phyloP scores from a whole-genome alignment of 345 rosid species.

The Carallia pectinifolia region DNA sequence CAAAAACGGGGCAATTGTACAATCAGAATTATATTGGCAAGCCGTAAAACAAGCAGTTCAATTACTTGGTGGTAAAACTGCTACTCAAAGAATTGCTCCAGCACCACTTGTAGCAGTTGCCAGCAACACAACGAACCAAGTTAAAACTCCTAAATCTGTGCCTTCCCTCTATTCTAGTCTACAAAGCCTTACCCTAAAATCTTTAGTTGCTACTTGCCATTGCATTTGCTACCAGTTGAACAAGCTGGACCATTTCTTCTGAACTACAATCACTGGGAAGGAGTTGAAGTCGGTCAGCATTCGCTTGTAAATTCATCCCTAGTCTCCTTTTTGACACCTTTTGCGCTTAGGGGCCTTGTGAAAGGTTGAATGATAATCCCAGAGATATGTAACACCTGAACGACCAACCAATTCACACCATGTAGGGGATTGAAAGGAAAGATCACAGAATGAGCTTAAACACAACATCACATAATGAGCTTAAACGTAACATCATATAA shows the following conservation, averaged over 20 bases:
- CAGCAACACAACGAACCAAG: too few relatives aligned
- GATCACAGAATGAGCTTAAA: neutral
- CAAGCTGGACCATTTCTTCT: slow-evolving; percentile 46
- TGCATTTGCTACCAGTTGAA: slow-evolving; percentile 34
- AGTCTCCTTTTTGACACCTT: too few relatives aligned
- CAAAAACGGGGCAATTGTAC: too few relatives aligned
- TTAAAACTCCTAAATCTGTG: neutral
- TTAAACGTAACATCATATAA: too few relatives aligned
- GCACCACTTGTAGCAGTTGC: neutral
- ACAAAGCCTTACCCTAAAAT: neutral
- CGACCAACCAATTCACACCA: neutral
- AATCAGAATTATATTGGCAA: too few relatives aligned
- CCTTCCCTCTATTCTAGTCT: neutral
- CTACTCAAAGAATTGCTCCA: neutral
- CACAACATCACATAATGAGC: neutral
- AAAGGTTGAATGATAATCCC: slow-evolving; percentile 63
- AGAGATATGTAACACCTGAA: slow-evolving; percentile 15
- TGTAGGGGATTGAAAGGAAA: neutral
- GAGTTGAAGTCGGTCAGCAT: slow-evolving; percentile 66
- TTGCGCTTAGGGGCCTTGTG: too few relatives aligned
- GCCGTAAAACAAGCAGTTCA: too few relatives aligned
- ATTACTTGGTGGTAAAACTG: too few relatives aligned
- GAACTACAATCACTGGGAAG: slow-evolving; percentile 45
- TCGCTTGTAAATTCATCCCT: neutral
- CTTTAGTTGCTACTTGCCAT: neutral